Base-by-base conservation (phyloP, 169 alveolate genomes). In the Miamiensis avidus region DNA sequence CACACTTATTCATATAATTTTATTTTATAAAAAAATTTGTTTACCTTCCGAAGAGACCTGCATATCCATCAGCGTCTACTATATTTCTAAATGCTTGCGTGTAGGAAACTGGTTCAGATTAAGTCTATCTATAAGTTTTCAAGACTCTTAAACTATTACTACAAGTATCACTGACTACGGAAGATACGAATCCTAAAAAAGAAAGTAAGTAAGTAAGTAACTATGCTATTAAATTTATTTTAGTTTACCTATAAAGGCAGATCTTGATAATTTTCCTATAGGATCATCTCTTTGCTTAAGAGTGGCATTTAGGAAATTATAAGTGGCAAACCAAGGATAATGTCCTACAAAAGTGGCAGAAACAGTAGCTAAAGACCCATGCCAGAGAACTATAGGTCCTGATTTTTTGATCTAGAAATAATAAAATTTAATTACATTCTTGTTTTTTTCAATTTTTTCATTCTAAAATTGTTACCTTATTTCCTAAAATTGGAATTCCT, bases 251-350 rank as follows among this genome's bases (percentile, higher is more conserved):
- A 95, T 94, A 82, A 91, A 83, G 33, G 96, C 97, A 79, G 92
- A 91, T 86, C 98, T 85, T 69, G 82, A 81, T 29, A 86, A 69
- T 86, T 87, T 82, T 82, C 78, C 82, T 65, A 83, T 34, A 64
- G 49, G 84, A 34, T 90, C 88, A 33, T 93, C 89, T 86, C 91
- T 91, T 82, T 89, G 89, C 34, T 96, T 97, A 34, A 95, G 34
- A 72, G 90, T 88, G 74, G 82, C 93, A 83, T 94, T 92, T 65
- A 93, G 85, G 86, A 90, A 92, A 94, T 95, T 95, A 93, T 92
- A 94, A 69, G 95, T 91, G 78, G 92, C 91, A 87, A 95, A 95
- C 98, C 98, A 95, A 74, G 98, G 98, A 94, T 93, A 95, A 88
- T 95, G 98, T 25, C 98, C 98, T n/a, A 93, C 91, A 82, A 89